A percentile compares a stretch with the other conserved stretches of the same genome.
These are phyloP conservation scores for Podaxis rugospora DNA, from an alignment of 768 basidiomycete genomes.

Conservation along the genomic window DNA sequence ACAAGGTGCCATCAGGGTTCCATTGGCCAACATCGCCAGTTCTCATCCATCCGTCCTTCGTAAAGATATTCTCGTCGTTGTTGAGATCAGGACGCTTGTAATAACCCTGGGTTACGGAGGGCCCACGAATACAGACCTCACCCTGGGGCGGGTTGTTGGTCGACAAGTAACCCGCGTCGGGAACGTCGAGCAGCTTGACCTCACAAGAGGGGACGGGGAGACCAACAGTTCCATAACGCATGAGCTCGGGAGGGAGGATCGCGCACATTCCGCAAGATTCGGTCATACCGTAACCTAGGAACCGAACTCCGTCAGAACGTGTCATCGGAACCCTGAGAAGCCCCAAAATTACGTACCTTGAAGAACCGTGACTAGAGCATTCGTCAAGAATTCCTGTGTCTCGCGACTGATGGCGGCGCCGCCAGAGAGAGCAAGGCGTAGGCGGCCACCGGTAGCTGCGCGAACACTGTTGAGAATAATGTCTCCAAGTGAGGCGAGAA, in stretches of 20 bases:
- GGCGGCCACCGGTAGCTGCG: constrained; percentile 81
- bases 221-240: constrained; percentile 74
- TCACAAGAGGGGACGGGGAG: constrained; percentile 87
- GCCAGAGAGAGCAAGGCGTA: constrained; percentile 77
- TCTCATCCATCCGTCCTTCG: constrained; percentile 88
- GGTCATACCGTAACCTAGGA: constrained; percentile 90
- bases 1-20: constrained; percentile 88
- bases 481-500: constrained; percentile 67
- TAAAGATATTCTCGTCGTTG: constrained; percentile 75
- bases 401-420: constrained; percentile 82
- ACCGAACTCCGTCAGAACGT: constrained; percentile 8
- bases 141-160: constrained; percentile 73
- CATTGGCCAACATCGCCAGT: constrained; percentile 95
- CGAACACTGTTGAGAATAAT: constrained; percentile 74
- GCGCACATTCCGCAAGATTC: constrained; percentile 90
- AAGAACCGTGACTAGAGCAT: constrained; percentile 75
- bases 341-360: constrained; percentile 56
- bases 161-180: constrained; percentile 81
- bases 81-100: constrained; percentile 92
- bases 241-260: constrained; percentile 79
- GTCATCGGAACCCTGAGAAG: background rate
- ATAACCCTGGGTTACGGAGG: constrained; percentile 83
- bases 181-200: constrained; percentile 80
- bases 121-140: constrained; percentile 86
- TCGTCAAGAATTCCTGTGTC: constrained; percentile 88